These are phyloP conservation scores for Ophiostoma piceae DNA, from an alignment of 2,329 filamentous ascomycete genomes.

Conservation along the genomic window DNA sequence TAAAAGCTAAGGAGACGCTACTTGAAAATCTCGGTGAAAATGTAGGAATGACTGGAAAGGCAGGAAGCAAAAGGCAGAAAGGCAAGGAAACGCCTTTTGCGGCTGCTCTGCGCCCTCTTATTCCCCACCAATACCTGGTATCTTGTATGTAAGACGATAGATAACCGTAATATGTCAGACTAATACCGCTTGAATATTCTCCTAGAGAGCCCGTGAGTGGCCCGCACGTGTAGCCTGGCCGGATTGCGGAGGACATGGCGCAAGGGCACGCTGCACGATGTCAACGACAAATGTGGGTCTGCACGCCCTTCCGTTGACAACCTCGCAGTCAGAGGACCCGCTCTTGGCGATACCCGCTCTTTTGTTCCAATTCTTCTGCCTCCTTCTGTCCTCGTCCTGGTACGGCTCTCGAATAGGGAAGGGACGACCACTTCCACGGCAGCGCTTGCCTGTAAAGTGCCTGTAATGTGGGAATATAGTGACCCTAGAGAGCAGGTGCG, in stretches of 20 bases:
- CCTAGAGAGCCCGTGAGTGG: neutral
- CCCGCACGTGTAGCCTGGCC: conserved; percentile 1
- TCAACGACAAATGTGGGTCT: conserved; percentile 20
- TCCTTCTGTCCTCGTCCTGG: conserved; percentile 18
- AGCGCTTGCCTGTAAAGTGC: neutral
- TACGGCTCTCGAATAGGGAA: conserved; percentile 13
- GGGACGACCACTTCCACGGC: neutral
- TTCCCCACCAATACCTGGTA: neutral
- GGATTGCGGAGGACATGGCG: neutral
- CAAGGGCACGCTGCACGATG: conserved; percentile 9
- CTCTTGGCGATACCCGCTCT: conserved; percentile 10
- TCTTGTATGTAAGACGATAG: neutral
- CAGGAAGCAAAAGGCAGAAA: neutral
- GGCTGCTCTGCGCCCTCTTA: neutral
- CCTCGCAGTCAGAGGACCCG: conserved; percentile 18
- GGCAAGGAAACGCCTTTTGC: neutral
- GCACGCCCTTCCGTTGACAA: conserved; percentile 26
- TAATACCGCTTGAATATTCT: neutral
- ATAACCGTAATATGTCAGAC: conserved; percentile 5
- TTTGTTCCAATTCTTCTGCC: conserved; percentile 18
- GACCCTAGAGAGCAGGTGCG: neutral
- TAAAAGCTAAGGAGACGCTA: neutral
- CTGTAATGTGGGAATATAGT: neutral
- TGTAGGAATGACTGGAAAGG: neutral
- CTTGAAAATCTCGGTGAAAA: neutral